Base-by-base conservation (phyloP, 495 filamentous ascomycete species). In the Bathelium albidoporum region DNA sequence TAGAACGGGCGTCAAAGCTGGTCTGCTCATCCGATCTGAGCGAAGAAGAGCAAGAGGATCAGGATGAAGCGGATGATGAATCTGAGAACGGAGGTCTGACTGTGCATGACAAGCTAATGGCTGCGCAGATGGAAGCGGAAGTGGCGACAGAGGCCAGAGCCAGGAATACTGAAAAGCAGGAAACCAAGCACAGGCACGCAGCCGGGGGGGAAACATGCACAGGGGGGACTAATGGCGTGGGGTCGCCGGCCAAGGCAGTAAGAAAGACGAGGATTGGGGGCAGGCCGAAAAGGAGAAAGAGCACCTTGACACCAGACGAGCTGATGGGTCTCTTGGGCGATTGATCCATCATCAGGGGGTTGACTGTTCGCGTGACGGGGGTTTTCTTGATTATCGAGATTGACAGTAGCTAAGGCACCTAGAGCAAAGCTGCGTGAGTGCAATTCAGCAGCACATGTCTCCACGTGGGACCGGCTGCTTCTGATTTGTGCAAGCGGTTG, bases 251-350 rank as follows among this genome's bases (percentile, higher is more conserved):
- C 7, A 63, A 68, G 14, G 60, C 62, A 20, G 64, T 62, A 39
- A 71, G 69, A 64, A 74, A 72, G 69, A 75, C 73, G 61, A 62
- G 68, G 61, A 73, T 77, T 63, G 60, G 64, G 26, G 75, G 75
- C 16, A 63, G 75, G 31, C 71, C 75, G 59, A 73, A 64, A 66
- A 70, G 71, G 64, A 70, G 72, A 64, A 71, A 77, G 71, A 76
- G 74, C 62, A 77, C 75, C 60, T 64, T 77, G 62, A 77, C 64
- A 61, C 73, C 74, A 32, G 75, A 74, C 49, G 75, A 77, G 69
- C 62, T 77, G 68, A 66, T 74, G 68, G 63, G 20, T 20, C 49
- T 55, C 24, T 55, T 55, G 49, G 49, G 49, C 2, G 49, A 55
- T 29, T 55, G 49, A 55, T 55, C 44, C 16, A 41, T 41, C 36